Base-by-base conservation (phyloP, 768 basidiomycete genomes). In the Amanita inopinata region DNA sequence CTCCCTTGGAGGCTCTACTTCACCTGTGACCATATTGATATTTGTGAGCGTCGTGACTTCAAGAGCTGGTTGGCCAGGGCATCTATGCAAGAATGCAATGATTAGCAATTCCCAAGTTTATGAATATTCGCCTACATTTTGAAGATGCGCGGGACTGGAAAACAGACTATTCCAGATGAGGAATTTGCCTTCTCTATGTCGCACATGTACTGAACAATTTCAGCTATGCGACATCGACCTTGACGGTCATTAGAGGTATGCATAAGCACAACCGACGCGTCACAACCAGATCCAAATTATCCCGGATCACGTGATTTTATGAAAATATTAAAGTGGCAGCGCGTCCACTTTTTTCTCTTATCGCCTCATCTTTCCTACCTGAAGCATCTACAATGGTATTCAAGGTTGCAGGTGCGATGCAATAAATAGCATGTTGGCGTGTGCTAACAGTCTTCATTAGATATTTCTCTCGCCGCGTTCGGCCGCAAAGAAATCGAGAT, bases 401-500 rank as follows among this genome's bases (percentile, higher is more conserved):
- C 85, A 91, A 94, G 66, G 90, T 94, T 55, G 80, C 90, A 65
- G 87, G 87, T 86, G 57, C 47, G 69, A 41, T 12, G 15, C 22
- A 1, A 19, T 37, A 3, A 23, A 12, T 30, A 10, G 20, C 18
- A 31, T 19, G 25, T 17, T 23, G 43, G 40, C 45, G 48, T 5
- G 11, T n/a, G 47, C 49, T 56, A 19, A 45, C 24, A 23, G 11
- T 30, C 22, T 31, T 24, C 42, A 40, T 7, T 33, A 89, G 91
- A 91, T 61, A 71, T 94, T 57, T 98, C 93, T 56, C 88, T 99
- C 60, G 96, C 96, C 60, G 94, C 94, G 47, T 99, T 97, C 68
- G 91, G 94, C 66, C 91, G 94, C 73, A 99, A 99, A 73, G 94
- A 99, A 73, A 89, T 99, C 56, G 83, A 94, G 71, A 87, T 99